A percentile compares a stretch with the other conserved stretches of the same genome.
These are phyloP conservation scores for Populus hybrid DNA, from an alignment of 441 rosid species.

Conservation along the genomic window DNA sequence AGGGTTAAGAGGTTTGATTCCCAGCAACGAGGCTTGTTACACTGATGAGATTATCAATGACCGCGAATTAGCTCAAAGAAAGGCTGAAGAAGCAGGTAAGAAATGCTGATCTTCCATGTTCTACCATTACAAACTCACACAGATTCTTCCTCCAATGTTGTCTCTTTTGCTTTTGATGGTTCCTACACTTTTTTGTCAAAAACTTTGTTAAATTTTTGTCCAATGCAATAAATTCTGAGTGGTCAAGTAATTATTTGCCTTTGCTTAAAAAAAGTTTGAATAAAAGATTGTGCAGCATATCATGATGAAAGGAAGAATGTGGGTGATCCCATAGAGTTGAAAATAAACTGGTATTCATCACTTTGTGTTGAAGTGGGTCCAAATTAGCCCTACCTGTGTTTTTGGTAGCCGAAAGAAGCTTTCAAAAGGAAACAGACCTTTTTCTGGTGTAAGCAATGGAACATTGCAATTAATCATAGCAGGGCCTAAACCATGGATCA, in stretches of 20 bases:
- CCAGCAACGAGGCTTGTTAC: conserved; percentile 31
- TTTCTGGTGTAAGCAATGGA: background rate
- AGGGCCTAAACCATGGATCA: background rate
- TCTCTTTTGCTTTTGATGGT: background rate
- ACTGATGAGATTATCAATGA: conserved; percentile 55
- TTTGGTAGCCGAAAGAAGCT: conserved; percentile 15
- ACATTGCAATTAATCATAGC: background rate
- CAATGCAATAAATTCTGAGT: background rate
- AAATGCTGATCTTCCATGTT: background rate
- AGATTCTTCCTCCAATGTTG: conserved; percentile 5
- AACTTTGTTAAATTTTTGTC: background rate
- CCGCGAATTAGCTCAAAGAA: conserved; percentile 72
- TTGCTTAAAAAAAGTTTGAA: background rate
- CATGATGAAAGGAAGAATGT: conserved; percentile 20
- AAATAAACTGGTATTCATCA: conserved; percentile 1
- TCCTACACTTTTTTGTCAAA: background rate
- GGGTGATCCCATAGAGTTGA: conserved; percentile 12
- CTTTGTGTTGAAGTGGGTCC: background rate
- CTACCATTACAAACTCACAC: background rate
- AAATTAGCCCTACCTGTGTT: background rate
- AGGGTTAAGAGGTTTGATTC: conserved; percentile 46
- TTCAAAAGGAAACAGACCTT: background rate
- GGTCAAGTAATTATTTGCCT: background rate
- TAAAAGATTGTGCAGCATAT: background rate
- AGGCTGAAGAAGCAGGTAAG: conserved; percentile 95